Conservation (phyloP, 2,329 filamentous ascomycete species). For the Akanthomyces uredinophilus region DNA sequence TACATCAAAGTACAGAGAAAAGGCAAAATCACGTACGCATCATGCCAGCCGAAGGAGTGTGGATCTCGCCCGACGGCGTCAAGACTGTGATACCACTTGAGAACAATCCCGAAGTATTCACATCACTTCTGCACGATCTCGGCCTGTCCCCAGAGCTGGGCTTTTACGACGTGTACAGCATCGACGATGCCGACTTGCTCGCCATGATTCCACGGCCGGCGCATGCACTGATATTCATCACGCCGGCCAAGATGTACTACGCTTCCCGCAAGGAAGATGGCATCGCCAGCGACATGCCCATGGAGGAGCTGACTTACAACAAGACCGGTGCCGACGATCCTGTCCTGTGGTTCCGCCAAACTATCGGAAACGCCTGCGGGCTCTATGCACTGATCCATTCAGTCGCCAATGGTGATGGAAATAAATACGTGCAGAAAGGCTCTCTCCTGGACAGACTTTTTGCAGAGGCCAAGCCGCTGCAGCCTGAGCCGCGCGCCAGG, state of each 20-base stretch:
- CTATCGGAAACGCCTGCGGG: slow-evolving; percentile 77
- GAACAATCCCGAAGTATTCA: slow-evolving; percentile 75
- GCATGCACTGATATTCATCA: slow-evolving; percentile 73
- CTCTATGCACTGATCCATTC: slow-evolving; percentile 73
- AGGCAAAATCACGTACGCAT: neutral
- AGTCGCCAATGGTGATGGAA: slow-evolving; percentile 62
- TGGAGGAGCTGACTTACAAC: slow-evolving; percentile 27
- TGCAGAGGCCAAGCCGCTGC: slow-evolving; percentile 54
- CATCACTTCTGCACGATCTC: slow-evolving; percentile 62
- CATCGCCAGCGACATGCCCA: slow-evolving; percentile 19
- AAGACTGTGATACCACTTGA: slow-evolving; percentile 40
- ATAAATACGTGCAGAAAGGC: slow-evolving; percentile 45
- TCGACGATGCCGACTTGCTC: slow-evolving; percentile 72
- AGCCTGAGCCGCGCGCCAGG: slow-evolving; percentile 56
- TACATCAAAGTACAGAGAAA: neutral
- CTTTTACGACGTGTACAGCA: slow-evolving; percentile 79
- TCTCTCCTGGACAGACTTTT: slow-evolving; percentile 57
- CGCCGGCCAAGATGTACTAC: slow-evolving; percentile 54
- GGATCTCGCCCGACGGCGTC: slow-evolving; percentile 24
- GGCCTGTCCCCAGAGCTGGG: slow-evolving; percentile 62
- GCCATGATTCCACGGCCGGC: slow-evolving; percentile 67
- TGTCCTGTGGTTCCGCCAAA: slow-evolving; percentile 80
- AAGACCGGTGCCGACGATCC: slow-evolving; percentile 45
- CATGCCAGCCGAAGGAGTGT: slow-evolving; percentile 29
- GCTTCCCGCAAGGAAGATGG: slow-evolving; percentile 29